Base-by-base conservation (phyloP, 2,329 filamentous ascomycete species). In the Arthrobotrys pseudoclavata region DNA sequence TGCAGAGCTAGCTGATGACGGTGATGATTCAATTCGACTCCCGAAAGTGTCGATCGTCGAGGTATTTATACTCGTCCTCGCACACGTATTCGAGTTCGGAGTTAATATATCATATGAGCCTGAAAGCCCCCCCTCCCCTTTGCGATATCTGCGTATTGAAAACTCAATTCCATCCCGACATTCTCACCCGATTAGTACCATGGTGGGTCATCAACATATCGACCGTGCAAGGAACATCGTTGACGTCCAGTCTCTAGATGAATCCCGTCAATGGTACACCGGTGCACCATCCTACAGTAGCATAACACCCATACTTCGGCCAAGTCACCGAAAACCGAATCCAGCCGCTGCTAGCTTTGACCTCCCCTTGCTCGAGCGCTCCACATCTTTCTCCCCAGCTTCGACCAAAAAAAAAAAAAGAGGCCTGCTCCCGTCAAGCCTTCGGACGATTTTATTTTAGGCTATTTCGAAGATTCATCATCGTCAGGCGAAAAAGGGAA, bases 381-480 rank as follows among this genome's bases (percentile, higher is more conserved):
- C 31, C 31, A 5, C 31, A 1, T 4, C 31, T n/a, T 7, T 57
- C 31, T 18, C 37, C 13, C 12, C 5, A 15, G 31, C 37, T 40
- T 15, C 15, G 3, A 12, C 12, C 12, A 40, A 15, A 40, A 15
- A n/a, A 37, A 24, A 40, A 40, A 24, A 29, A 57, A 31, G 29
- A 40, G 52, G 9, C 29, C 20, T 22, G 9, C 3, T 22, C 12
- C 12, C 31, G 31, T n/a, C n/a, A 22, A 18, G 9, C 12, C 7
- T 40, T 57, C 52, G 52, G 52, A 40, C 55, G 34, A n/a, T 42
- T 42, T 60, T 40, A 3, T 26, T 60, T 60, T 60, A 60, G 55
- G n/a, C 55, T 60, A 60, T 42, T 57, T 60, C 20, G n/a, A 60
- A 60, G 20, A 40, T 40, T 40, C 29, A 26, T 5, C 34, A 24